Evolutionary conservation across 495 filamentous ascomycete genomes (phyloP), one percentile per base, ranked within the genome.

Genomic region (Eremomyces bilateralis): DNA sequence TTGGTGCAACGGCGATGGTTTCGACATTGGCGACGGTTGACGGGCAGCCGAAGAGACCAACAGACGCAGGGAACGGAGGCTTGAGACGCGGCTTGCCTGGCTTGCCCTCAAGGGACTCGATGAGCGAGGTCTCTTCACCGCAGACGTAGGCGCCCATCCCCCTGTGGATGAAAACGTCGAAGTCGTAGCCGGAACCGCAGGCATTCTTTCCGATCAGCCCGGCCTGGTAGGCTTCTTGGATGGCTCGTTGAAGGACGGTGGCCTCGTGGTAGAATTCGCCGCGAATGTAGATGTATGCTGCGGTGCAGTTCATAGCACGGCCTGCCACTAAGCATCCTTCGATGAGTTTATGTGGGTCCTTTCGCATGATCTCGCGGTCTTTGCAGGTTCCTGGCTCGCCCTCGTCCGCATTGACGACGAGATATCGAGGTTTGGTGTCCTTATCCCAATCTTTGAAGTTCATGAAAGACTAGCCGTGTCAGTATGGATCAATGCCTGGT

Each of bases 391-490:
- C 88, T 5, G 88, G 88, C 58, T 97, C 88, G 52, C 88, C 88
- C 65, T 97, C 88, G 53, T 97, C 88, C 43, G 88, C 88, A 48
- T 97, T 97, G 62, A 97, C 79, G 34, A 97, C 83, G 28, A 97
- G 65, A 49, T 97, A 97, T 38, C 88, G 73, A 39, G 90, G 90
- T 55, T 90, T 84, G 36, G 65, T 82, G 52, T 93, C 90, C 64
- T 94, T 92, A 47, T 95, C 83, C 90, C 88, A 97, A 54, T 80
- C 90, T 59, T 94, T 92, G 69, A 82, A 80, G 63, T 95, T 97
- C 88, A 97, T 97, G 65, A 97, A 97, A 33, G 82, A 93, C 84
- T 94, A 46, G 18, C 8, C 12, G 28, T 21, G 31, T 43, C 5
- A 17, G 13, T 18, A 15, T 24, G 10, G 30, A 31, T 19, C 13